phyloP scores from a whole-genome alignment of 2,329 filamentous ascomycete species.

The Colletotrichum lindemuthianum region DNA sequence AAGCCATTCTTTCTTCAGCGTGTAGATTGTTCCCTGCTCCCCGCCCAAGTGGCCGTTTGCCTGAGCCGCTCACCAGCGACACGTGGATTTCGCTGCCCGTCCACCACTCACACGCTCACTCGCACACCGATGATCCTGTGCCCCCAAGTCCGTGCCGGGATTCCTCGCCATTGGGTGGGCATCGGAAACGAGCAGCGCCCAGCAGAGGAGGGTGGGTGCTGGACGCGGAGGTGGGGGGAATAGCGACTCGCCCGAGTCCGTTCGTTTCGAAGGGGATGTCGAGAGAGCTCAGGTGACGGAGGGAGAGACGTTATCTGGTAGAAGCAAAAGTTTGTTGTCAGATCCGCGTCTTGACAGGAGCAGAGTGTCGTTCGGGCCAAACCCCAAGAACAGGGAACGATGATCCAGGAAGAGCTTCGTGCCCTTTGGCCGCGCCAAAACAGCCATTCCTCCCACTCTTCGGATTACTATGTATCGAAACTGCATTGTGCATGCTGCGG shows the following conservation, averaged over 20 bases:
- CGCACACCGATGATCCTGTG: not conserved
- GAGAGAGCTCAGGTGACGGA: slow-evolving; percentile 4
- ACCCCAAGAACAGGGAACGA: too few species aligned
- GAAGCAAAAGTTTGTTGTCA: not conserved
- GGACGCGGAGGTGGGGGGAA: not conserved
- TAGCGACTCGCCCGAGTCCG: slow-evolving; percentile 2
- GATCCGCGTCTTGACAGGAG: too few species aligned
- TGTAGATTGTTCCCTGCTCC: not conserved
- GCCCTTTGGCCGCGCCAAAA: too few species aligned
- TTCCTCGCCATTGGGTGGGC: slow-evolving; percentile 6
- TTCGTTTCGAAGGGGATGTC: not conserved
- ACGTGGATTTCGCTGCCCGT: slow-evolving; percentile 5
- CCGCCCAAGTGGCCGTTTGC: not conserved
- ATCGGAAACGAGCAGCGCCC: not conserved
- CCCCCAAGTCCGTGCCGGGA: slow-evolving; percentile 1
- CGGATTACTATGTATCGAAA: not conserved
- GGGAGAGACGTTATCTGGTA: slow-evolving; percentile 12
- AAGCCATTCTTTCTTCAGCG: not conserved
- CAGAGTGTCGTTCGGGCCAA: too few species aligned
- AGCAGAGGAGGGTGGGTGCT: slow-evolving; percentile 1
- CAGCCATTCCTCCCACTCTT: too few species aligned
- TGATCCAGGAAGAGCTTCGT: too few species aligned
- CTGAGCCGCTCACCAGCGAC: slow-evolving; percentile 11
- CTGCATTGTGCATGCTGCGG: slow-evolving; percentile 1
- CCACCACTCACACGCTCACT: not conserved